Percentiles rank a stretch among this genome's conserved stretches.
Evolutionary conservation across 768 basidiomycete species (phyloP).

Genomic region (Leccinum variicolor): DNA sequence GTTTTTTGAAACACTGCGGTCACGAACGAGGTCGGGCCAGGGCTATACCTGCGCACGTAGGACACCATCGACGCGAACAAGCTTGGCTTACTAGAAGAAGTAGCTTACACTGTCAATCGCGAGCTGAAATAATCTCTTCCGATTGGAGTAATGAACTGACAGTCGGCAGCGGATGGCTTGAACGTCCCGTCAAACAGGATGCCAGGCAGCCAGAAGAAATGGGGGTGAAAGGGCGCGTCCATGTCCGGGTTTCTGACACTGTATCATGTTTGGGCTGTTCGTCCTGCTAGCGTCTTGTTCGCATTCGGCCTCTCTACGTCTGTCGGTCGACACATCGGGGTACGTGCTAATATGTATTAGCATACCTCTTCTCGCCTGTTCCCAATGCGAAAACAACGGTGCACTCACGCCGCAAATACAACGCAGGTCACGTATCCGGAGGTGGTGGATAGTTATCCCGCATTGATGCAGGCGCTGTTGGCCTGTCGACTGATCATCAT

Average conservation of each 20-base stretch:
- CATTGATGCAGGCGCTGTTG: neutral
- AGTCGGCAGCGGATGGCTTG: no score
- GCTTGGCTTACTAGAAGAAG: no score
- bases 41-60: constrained; percentile 3
- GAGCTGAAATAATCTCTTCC: no score
- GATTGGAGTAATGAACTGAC: no score
- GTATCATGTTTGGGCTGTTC: neutral
- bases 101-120: no score
- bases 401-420: neutral
- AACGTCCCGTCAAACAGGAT: no score
- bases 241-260: neutral
- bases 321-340: neutral
- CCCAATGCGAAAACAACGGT: neutral
- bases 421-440: constrained; percentile 1
- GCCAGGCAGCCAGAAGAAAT: no score
- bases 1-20: neutral
- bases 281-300: constrained; percentile 8
- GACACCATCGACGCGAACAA: no score
- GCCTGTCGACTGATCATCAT: constrained; percentile 10
- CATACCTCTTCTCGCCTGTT: neutral
- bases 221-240: no score
- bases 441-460: constrained; percentile 4
- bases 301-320: neutral
- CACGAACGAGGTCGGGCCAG: constrained; percentile 3
- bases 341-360: neutral